Percentiles rank a stretch among this genome's conserved stretches.
phyloP scores from a whole-genome alignment of 495 filamentous ascomycete species.

The Peziza echinospora region DNA sequence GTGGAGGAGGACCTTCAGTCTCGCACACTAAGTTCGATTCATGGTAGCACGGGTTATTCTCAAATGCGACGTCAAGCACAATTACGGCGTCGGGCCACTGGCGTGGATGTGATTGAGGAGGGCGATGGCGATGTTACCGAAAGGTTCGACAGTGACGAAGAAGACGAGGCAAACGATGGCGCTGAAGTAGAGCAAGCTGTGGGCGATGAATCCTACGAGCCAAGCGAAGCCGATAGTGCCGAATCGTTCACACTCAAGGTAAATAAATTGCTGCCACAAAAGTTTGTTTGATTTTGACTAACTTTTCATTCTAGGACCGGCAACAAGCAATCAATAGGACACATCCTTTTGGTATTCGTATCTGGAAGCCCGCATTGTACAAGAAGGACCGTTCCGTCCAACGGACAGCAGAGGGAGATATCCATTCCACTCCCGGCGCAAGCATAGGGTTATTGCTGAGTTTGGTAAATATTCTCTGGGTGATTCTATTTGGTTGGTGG shows the following conservation, averaged over 20 bases:
- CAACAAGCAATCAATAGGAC: constrained; percentile 98
- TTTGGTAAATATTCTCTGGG: constrained; percentile 79
- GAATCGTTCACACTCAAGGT: constrained; percentile 31
- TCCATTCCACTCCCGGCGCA: constrained; percentile 84
- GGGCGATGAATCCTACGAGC: constrained; percentile 20
- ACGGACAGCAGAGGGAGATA: constrained; percentile 88
- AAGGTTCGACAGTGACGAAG: constrained; percentile 9
- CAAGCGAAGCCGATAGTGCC: constrained; percentile 59
- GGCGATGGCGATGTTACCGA: constrained; percentile 21
- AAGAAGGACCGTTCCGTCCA: constrained; percentile 94
- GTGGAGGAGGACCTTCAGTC: constrained; percentile 38
- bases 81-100: constrained; percentile 27
- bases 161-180: constrained; percentile 15
- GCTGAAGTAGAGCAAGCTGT: constrained; percentile 25
- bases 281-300: constrained; percentile 22
- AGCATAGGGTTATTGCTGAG: constrained; percentile 63
- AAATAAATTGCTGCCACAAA: not conserved
- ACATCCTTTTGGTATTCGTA: constrained; percentile 92
- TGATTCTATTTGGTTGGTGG: constrained; percentile 92
- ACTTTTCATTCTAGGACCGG: constrained; percentile 47
- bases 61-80: constrained; percentile 45
- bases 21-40: constrained; percentile 4
- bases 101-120: constrained; percentile 25
- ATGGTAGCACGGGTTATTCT: constrained; percentile 34
- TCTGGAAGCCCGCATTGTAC: constrained; percentile 97